Evolutionary conservation across 805 yeast genomes (phyloP).

Genomic region (Candida koratica): DNA sequence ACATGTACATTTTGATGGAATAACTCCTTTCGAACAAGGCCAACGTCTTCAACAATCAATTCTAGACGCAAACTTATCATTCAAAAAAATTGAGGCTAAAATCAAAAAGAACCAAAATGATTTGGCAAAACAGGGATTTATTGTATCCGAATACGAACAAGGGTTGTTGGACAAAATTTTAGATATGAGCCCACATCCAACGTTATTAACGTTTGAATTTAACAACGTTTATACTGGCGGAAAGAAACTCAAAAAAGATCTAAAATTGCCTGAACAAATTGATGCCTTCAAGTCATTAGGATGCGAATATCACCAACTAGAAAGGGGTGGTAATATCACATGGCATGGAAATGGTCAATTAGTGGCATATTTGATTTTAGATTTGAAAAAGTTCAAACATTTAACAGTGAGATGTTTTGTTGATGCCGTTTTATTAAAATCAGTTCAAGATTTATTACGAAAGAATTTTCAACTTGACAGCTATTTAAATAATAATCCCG

Average conservation of each 20-base stretch:
- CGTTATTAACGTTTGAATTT: conserved; percentile 78
- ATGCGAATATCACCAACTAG: conserved; percentile 71
- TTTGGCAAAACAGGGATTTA: conserved; percentile 36
- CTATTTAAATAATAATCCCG: conserved; percentile 66
- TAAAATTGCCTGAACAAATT: conserved; percentile 30
- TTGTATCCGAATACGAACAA: conserved; percentile 46
- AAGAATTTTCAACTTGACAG: conserved; percentile 41
- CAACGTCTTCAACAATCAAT: conserved; percentile 53
- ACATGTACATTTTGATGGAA: conserved; percentile 42
- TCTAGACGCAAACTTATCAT: conserved; percentile 53
- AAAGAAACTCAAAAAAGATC: conserved; percentile 61
- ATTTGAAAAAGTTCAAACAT: conserved; percentile 56
- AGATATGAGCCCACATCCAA: conserved; percentile 54
- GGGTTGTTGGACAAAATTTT: conserved; percentile 36
- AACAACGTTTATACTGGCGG: conserved; percentile 90
- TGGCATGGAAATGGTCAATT: conserved; percentile 96
- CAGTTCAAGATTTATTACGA: conserved; percentile 47
- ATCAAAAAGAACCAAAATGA: conserved; percentile 39
- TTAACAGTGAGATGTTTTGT: conserved; percentile 66
- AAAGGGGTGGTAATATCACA: conserved; percentile 93
- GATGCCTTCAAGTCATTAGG: conserved; percentile 28
- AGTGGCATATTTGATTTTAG: conserved; percentile 71
- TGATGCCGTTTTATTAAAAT: conserved; percentile 51
- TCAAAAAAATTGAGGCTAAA: conserved; percentile 50
- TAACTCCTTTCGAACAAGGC: conserved; percentile 44